Conservation (phyloP, 2,329 filamentous ascomycete genomes). For the Aspergillus novoparasiticus region DNA sequence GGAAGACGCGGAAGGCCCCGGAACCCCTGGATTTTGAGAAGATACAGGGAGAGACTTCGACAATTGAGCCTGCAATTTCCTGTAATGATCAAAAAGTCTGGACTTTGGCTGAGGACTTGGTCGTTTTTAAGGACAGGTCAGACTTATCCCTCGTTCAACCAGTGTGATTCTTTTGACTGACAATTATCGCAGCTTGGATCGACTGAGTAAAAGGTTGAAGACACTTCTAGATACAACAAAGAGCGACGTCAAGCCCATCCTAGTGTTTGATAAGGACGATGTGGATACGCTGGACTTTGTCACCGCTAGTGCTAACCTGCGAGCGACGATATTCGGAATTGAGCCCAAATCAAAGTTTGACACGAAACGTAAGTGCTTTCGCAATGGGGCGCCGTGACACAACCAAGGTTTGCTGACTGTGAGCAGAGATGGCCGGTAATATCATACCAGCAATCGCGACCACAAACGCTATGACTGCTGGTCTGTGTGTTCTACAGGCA, state of each 20-base stretch:
- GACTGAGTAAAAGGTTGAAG: constrained; percentile 73
- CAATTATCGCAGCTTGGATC: constrained; percentile 58
- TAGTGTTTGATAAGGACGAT: constrained; percentile 96
- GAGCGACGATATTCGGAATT: constrained; percentile 87
- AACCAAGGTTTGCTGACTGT: constrained; percentile 9
- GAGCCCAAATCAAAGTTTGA: constrained; percentile 89
- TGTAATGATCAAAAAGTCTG: constrained; percentile 74
- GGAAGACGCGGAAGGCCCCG: constrained; percentile 79
- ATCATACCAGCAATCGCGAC: constrained; percentile 98
- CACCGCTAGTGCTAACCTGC: constrained; percentile 82
- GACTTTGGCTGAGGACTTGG: constrained; percentile 80
- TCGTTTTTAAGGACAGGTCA: constrained; percentile 78
- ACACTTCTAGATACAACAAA: constrained; percentile 60
- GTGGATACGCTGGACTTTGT: constrained; percentile 95
- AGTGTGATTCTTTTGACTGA: constrained; percentile 13
- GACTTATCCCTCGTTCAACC: background rate
- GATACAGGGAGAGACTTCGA: constrained; percentile 57
- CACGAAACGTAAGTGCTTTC: constrained; percentile 67
- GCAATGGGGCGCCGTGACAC: background rate
- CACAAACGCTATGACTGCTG: constrained; percentile 94
- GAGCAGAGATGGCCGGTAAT: constrained; percentile 90
- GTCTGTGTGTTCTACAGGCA: constrained; percentile 86
- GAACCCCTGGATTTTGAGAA: constrained; percentile 70
- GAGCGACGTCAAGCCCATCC: constrained; percentile 54
- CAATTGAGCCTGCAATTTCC: constrained; percentile 56